Evolutionary conservation across 208 protist genomes (phyloP).

Genomic region (Leishmania gerbilli): DNA sequence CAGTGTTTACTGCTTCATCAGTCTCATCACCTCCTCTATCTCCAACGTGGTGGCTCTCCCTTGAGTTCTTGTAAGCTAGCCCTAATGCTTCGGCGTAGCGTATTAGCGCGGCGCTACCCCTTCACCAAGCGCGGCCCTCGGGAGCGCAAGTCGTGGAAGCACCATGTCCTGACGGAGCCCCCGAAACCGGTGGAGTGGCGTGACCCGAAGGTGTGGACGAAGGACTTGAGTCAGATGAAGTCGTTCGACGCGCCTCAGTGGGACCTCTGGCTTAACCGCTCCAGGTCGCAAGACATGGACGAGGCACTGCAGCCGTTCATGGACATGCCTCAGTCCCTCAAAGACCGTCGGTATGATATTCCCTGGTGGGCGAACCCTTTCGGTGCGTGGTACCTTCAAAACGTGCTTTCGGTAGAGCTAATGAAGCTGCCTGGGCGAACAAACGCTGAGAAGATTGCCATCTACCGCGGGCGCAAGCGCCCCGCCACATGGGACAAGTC

Average conservation of each 20-base stretch:
- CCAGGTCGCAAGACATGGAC: constrained; percentile 90
- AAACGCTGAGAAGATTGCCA: constrained; percentile 91
- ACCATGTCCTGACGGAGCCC: constrained; percentile 88
- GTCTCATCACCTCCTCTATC: background rate
- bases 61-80: background rate
- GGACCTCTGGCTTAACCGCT: constrained; percentile 90
- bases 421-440: constrained; percentile 86
- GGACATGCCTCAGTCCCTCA: constrained; percentile 94
- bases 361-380: constrained; percentile 95
- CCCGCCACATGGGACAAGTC: constrained; percentile 46
- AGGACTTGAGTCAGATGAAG: constrained; percentile 89
- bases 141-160: constrained; percentile 92
- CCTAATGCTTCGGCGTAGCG: constrained; percentile 66
- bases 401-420: constrained; percentile 90
- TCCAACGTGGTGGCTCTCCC: background rate
- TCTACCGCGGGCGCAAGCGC: constrained; percentile 76
- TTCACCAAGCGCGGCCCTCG: constrained; percentile 89
- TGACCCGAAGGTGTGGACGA: constrained; percentile 93
- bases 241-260: constrained; percentile 92
- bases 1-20: background rate
- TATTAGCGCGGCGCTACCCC: constrained; percentile 71
- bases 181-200: constrained; percentile 90
- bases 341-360: constrained; percentile 91
- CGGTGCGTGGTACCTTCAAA: constrained; percentile 93
- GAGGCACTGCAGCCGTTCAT: constrained; percentile 93